Evolutionary conservation across 1,284 basidiomycete species (phyloP), one percentile per base, ranked within the genome.

Genomic region (Ganoderma sinense): DNA sequence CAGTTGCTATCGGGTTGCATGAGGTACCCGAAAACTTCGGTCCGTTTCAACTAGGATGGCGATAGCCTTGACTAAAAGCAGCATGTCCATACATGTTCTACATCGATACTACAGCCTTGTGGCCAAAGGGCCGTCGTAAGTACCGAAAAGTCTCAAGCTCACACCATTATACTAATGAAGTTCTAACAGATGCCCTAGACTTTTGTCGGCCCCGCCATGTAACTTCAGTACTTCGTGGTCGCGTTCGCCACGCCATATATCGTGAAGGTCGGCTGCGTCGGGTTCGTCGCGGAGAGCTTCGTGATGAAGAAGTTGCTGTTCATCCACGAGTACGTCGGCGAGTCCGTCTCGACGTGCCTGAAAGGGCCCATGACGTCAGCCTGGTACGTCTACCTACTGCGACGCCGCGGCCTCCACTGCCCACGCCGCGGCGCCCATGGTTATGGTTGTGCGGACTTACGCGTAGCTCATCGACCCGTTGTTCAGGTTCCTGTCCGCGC

Each of bases 221-320:
- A 23, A 1, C 36, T 36, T 36, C 11, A 51, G 23, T 23, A 51
- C 13, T n/a, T 26, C 48, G 48, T 26, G 48, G 23, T 51, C 48
- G 23, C 11, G 48, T 51, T 51, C 48, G 48, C 10, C 58, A 59
- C 58, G 10, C 58, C 58, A 39, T 59, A 59, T 39, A 59, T n/a
- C 39, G 58, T 59, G 36, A 59, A 59, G 33, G 13, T 20, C 33
- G 58, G 58, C n/a, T n/a, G 10, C 33, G 36, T 33, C 7, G 58
- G 58, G n/a, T 59, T 8, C n/a, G 36, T 59, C 18, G 58, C 36
- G 20, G 11, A 2, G 11, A 59, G 58, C 18, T 13, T 59, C 18
- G 36, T 59, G 58, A 59, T 59, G n/a, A 59, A 59, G 58, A 59
- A 59, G 36, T 59, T 59, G 36, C 36, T 59, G 58, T 20, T 59